Evolutionary conservation across 2,329 filamentous ascomycete species (phyloP).

Genomic region (Pyrenochaeta sp.): DNA sequence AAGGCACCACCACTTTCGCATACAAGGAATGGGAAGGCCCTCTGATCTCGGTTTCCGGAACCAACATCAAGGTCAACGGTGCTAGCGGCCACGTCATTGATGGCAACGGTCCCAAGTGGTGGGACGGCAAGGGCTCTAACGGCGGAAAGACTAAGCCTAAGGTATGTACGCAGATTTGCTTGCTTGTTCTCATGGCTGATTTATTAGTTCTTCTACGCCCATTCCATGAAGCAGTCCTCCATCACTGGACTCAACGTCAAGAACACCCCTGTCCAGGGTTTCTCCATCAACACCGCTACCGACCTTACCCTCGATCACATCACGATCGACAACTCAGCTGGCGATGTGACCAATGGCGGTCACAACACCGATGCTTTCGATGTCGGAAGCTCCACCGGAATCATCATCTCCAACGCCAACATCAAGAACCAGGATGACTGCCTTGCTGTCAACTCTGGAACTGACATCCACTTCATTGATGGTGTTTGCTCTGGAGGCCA

Average conservation of each 20-base stretch:
- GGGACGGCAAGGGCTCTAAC: conserved; percentile 56
- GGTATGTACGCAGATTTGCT: conserved; percentile 11
- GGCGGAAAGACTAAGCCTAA: conserved; percentile 56
- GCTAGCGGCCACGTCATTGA: conserved; percentile 63
- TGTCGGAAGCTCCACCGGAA: conserved; percentile 56
- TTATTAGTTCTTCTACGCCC: conserved; percentile 66
- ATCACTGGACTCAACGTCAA: conserved; percentile 61
- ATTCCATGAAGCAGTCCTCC: conserved; percentile 59
- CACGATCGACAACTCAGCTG: conserved; percentile 65
- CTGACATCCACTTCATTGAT: conserved; percentile 47
- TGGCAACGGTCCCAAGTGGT: conserved; percentile 62
- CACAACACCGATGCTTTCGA: conserved; percentile 67
- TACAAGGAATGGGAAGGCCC: conserved; percentile 72
- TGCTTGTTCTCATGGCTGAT: conserved; percentile 17
- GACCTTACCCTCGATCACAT: conserved; percentile 58
- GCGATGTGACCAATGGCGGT: conserved; percentile 50
- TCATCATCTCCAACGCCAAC: conserved; percentile 60
- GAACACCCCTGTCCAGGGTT: conserved; percentile 64
- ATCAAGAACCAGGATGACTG: conserved; percentile 69
- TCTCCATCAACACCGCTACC: conserved; percentile 56
- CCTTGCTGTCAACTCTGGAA: conserved; percentile 65
- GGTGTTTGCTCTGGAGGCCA: conserved; percentile 61
- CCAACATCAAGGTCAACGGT: conserved; percentile 66
- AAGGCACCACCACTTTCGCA: conserved; percentile 71
- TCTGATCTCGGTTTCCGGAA: conserved; percentile 67